Conservation (phyloP, 352 stramenopile species). For the Globisporangium solare region DNA sequence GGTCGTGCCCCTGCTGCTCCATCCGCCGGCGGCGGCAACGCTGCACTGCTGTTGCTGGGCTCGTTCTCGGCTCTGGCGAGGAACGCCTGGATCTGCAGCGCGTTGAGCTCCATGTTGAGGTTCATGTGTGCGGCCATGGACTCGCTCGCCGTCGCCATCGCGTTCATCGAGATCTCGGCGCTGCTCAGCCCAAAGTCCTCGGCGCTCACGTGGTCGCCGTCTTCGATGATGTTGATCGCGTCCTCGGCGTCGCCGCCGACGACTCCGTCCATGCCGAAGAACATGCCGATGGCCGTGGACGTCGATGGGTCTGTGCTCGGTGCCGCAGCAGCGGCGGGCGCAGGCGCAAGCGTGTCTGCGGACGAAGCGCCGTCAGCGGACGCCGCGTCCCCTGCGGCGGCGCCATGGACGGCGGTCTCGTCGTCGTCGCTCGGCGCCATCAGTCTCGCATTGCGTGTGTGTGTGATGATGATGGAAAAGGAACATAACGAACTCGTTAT, state of each 20-base stretch:
- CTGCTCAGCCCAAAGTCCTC: conserved; percentile 44
- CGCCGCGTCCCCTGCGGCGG: not conserved
- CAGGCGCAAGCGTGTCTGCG: not conserved
- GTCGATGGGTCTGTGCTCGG: not conserved
- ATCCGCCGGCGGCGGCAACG: not conserved
- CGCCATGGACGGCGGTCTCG: conserved; percentile 1
- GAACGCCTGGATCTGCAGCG: conserved; percentile 52
- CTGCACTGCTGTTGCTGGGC: not conserved
- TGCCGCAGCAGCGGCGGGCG: not conserved
- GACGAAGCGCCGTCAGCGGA: not conserved
- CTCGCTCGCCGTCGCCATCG: conserved; percentile 29
- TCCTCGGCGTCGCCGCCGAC: conserved; percentile 15
- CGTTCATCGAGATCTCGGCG: conserved; percentile 39
- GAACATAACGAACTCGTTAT: not conserved
- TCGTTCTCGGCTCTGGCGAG: conserved; percentile 28
- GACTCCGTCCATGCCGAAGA: conserved; percentile 14
- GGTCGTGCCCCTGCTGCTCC: not conserved
- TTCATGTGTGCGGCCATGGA: conserved; percentile 35
- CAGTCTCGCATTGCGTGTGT: conserved; percentile 1
- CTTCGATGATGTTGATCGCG: conserved; percentile 42
- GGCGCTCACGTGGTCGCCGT: conserved; percentile 41
- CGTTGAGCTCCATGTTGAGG: conserved; percentile 39
- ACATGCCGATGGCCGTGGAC: conserved; percentile 13
- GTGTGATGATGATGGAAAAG: no score
- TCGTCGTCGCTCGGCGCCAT: not conserved